phyloP scores from a whole-genome alignment of 805 yeast species.

The Metschnikowia dekortorum region DNA sequence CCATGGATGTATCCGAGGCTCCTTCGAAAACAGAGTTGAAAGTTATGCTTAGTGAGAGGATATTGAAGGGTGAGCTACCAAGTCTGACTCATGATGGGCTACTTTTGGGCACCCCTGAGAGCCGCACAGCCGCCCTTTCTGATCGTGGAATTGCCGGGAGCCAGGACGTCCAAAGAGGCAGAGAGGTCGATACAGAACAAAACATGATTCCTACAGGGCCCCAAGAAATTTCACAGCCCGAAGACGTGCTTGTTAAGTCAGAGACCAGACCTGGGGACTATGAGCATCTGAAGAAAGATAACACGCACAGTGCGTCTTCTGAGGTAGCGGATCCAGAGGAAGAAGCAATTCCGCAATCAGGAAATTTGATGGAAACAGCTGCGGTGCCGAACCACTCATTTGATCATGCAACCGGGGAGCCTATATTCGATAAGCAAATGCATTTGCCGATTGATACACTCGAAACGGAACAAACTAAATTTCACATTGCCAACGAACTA shows the following conservation, averaged over 20 bases:
- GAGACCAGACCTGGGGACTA: not conserved
- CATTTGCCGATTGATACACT: not conserved
- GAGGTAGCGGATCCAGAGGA: not conserved
- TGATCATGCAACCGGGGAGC: not conserved
- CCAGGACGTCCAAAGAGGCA: not conserved
- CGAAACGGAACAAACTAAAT: not conserved
- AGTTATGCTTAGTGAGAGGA: constrained; percentile 6
- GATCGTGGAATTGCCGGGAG: not conserved
- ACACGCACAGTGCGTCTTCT: not conserved
- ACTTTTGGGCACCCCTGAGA: not conserved
- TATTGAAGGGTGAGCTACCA: not conserved
- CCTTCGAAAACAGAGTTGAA: constrained; percentile 8
- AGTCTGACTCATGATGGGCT: not conserved
- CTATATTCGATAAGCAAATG: not conserved
- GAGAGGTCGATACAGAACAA: not conserved
- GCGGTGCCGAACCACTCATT: no score
- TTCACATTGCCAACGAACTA: not conserved
- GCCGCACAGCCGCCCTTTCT: not conserved
- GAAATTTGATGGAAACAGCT: not conserved
- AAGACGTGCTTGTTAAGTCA: not conserved
- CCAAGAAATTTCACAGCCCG: not conserved
- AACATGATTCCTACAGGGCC: not conserved
- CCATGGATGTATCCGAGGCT: constrained; percentile 2
- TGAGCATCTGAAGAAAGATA: not conserved
- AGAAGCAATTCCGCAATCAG: not conserved